Evolutionary conservation across 495 filamentous ascomycete genomes (phyloP).

Genomic region (Aspergillus egyptiacus): DNA sequence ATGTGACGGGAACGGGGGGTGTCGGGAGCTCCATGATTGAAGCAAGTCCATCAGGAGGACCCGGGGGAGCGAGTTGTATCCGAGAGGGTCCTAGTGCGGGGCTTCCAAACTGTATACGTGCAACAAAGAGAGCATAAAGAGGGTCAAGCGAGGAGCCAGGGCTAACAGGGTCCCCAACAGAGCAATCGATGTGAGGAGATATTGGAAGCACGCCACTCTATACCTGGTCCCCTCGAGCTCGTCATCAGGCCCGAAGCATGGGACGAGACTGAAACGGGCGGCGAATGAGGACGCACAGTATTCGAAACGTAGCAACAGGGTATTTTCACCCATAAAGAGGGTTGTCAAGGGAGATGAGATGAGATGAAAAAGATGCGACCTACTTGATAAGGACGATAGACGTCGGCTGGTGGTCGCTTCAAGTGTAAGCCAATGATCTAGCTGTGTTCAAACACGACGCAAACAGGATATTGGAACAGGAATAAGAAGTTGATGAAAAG

Average conservation of each 20-base stretch:
- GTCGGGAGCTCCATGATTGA: slow-evolving; percentile 5
- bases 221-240: no score
- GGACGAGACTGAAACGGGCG: no score
- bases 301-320: neutral
- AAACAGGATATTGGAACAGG: slow-evolving; percentile 18
- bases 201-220: no score
- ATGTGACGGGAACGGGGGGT: slow-evolving; percentile 9
- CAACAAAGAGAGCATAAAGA: slow-evolving; percentile 1
- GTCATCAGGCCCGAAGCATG: no score
- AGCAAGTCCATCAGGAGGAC: slow-evolving; percentile 7
- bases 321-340: neutral
- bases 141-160: neutral
- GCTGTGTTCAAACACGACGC: slow-evolving; percentile 10
- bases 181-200: no score
- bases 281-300: no score
- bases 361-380: slow-evolving; percentile 27
- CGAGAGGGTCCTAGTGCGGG: slow-evolving; percentile 13
- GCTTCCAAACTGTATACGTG: slow-evolving; percentile 8
- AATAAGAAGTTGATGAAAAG: slow-evolving; percentile 16
- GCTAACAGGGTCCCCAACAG: neutral
- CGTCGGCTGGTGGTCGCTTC: slow-evolving; percentile 38
- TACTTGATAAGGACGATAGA: slow-evolving; percentile 52
- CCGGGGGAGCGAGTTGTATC: slow-evolving; percentile 7
- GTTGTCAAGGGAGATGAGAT: slow-evolving; percentile 1
- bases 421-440: slow-evolving; percentile 20